phyloP scores from a whole-genome alignment of 352 stramenopile species.

The Phytophthora vignae region DNA sequence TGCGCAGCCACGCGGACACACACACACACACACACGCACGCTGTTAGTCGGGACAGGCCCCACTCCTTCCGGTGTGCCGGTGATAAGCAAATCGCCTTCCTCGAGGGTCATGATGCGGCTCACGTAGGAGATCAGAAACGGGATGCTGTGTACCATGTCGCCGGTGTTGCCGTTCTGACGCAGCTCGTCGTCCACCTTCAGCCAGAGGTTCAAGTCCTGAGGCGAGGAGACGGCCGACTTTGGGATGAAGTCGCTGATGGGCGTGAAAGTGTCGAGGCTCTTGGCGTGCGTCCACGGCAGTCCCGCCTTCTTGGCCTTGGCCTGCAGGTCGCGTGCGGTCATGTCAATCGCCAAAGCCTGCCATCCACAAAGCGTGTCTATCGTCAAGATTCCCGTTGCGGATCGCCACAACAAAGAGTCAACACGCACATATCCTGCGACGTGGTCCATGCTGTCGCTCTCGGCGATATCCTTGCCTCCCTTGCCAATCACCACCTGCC shows the following conservation, averaged over 20 bases:
- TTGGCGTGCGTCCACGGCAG: constrained; percentile 83
- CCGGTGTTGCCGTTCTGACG: constrained; percentile 76
- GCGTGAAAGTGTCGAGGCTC: constrained; percentile 83
- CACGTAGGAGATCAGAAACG: constrained; percentile 79
- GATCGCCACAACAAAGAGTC: not conserved
- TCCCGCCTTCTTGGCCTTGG: constrained; percentile 79
- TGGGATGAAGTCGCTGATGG: constrained; percentile 84
- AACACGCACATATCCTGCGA: constrained; percentile 66
- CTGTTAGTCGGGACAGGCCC: constrained; percentile 66
- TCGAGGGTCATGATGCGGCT: constrained; percentile 89
- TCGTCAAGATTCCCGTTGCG: not conserved
- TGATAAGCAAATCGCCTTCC: constrained; percentile 88
- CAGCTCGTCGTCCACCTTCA: constrained; percentile 81
- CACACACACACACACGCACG: constrained; percentile 50
- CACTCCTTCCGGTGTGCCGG: constrained; percentile 83
- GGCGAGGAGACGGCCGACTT: constrained; percentile 67
- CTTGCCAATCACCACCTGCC: constrained; percentile 77
- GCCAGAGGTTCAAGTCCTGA: constrained; percentile 80
- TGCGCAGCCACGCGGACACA: not conserved
- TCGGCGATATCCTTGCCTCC: constrained; percentile 67
- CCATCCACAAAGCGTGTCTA: not conserved
- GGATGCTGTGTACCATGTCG: constrained; percentile 86
- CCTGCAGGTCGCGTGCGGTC: constrained; percentile 80
- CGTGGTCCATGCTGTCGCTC: constrained; percentile 69
- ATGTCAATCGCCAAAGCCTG: constrained; percentile 82